Conservation (phyloP, 2,329 filamentous ascomycete genomes). For the Gnomoniopsis smithogilvyi region DNA sequence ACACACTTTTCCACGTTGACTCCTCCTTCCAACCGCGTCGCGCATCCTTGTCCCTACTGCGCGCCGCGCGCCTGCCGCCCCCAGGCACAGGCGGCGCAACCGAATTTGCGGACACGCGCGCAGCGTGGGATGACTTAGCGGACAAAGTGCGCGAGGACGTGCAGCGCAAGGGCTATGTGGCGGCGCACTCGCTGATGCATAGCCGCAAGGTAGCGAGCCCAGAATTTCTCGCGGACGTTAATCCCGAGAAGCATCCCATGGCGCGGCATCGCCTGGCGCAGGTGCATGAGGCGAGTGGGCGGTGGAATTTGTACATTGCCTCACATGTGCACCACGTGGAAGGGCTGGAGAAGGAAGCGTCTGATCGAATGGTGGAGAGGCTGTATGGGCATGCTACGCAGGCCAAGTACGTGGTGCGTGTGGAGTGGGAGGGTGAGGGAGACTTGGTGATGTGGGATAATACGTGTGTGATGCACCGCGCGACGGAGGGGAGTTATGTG, state of each 20-base stretch:
- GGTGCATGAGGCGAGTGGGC: slow-evolving; percentile 34
- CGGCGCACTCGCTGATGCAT: slow-evolving; percentile 31
- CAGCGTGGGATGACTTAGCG: slow-evolving; percentile 15
- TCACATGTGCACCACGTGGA: slow-evolving; percentile 42
- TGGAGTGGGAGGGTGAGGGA: slow-evolving; percentile 18
- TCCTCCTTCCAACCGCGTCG: slow-evolving; percentile 10
- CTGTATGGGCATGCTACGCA: slow-evolving; percentile 15
- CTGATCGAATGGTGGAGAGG: slow-evolving; percentile 26
- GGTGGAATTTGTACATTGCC: slow-evolving; percentile 44
- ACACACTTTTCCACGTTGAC: slow-evolving; percentile 11
- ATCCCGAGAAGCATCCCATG: slow-evolving; percentile 26
- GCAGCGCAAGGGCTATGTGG: slow-evolving; percentile 7
- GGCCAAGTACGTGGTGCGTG: slow-evolving; percentile 9
- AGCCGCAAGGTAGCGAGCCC: slow-evolving; percentile 31
- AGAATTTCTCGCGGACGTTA: slow-evolving; percentile 30
- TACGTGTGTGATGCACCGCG: slow-evolving; percentile 17
- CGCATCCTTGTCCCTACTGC: slow-evolving; percentile 7
- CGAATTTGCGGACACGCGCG: slow-evolving; percentile 11
- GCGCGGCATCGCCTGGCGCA: slow-evolving; percentile 39
- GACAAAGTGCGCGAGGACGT: neutral
- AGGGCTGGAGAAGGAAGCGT: slow-evolving; percentile 27
- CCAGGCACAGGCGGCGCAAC: slow-evolving; percentile 9
- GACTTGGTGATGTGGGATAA: slow-evolving; percentile 23
- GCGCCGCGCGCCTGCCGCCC: slow-evolving; percentile 11
- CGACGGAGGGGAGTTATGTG: neutral